Evolutionary conservation across 2,329 filamentous ascomycete species (phyloP), one percentile per base, ranked within the genome.

Genomic region (Diaporthe ilicicola): DNA sequence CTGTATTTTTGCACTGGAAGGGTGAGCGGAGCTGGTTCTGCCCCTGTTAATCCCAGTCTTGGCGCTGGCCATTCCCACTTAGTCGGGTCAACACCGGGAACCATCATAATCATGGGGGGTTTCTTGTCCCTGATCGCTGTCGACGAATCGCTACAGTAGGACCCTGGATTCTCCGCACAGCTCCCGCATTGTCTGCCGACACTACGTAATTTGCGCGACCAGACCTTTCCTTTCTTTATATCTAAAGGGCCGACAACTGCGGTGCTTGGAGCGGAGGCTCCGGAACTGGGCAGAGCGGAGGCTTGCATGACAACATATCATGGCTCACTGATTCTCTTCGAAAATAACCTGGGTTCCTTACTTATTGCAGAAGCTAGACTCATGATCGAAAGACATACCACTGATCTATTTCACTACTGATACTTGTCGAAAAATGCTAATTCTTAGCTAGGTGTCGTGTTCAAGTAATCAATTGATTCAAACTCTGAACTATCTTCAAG

Each of bases 21-120:
- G 51, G 13, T 51, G 34, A 34, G 19, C n/a, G 22, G 15, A 9
- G 19, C 22, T 7, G 32, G 54, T 10, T 24, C 22, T 15, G 62
- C 37, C 59, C 59, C 59, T 64, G 44, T 22, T 15, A 37, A 64
- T 64, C 59, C 44, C 59, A 12, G 42, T 48, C 13, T 34, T 50
- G 13, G 59, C 59, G n/a, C 22, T 27, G 9, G 13, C 19, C 59
- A 62, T 62, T 48, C 59, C 59, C 59, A 48, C 59, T 62, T 37
- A 3, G 59, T 62, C 42, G 59, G 27, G 59, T 62, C 59, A 48
- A 48, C 32, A 48, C 42, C 42, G 42, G 42, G 34, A 6, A 48
- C 24, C 15, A 24, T 27, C 56, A 34, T 22, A n/a, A n/a, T n/a
- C n/a, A n/a, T n/a, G n/a, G n/a, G 56, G 22, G 27, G 42, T 19